Base-by-base conservation (phyloP, 495 filamentous ascomycete genomes). In the Tricharina praecox region DNA sequence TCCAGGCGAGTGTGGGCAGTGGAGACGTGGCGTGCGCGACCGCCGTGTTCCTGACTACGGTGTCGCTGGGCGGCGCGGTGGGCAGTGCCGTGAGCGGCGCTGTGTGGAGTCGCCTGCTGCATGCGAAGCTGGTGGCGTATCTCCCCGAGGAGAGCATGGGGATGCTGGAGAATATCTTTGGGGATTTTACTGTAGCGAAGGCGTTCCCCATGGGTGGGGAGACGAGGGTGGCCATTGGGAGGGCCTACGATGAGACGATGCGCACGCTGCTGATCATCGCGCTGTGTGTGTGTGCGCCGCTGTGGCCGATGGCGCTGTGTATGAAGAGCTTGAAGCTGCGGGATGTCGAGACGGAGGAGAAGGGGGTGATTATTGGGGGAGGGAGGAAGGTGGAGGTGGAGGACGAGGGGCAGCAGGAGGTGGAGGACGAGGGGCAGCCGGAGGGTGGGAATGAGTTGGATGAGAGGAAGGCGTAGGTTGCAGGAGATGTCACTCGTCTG, bases 51-150 rank as follows among this genome's bases (percentile, higher is more conserved):
- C 64, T 81, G 1, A 76, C 78, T 0, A 68, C 73, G 7, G 68
- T 78, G 52, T 74, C 78, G 43, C 72, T 83, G 53, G 79, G 80
- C 10, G 77, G 78, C 16, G 77, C 80, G 0, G 70, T 82, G 1
- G 79, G 80, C 5, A 69, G 68, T 7, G 77, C 78, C 10, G 71
- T 83, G 28, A 76, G 77, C 0, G 79, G 79, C 3, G 77, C 76
- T 0, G 64, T 82, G 16, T 83, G 79, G 79, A 71, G 72, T 0
- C 64, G 68, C 35, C 67, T 69, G 24, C 64, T 82, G 5, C 75
- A 75, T 0, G 53, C 59, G 9, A 75, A 77, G 49, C 65, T 82
- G n/a, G 53, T 52, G 23, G 40, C 58, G 18, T 78, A 75, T 50
- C 68, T 82, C 5, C 78, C 78, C 0, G 65, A 44, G 26, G 33